These are phyloP conservation scores for Anisogramma anomala DNA, from an alignment of 2,329 filamentous ascomycete species.

Conservation along the genomic window DNA sequence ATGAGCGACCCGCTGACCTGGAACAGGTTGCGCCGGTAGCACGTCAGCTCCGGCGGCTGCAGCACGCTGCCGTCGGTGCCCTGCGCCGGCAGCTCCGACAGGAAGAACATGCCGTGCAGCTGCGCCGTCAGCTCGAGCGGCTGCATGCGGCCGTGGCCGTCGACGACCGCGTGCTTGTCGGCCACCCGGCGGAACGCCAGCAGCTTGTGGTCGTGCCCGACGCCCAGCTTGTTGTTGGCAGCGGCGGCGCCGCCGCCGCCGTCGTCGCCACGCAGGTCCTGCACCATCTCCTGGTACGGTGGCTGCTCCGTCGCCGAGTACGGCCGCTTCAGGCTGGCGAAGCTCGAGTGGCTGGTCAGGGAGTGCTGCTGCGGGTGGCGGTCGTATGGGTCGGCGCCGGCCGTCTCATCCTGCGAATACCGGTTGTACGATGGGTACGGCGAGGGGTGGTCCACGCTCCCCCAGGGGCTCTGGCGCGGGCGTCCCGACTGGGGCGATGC, in stretches of 20 bases:
- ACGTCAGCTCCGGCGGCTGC: constrained; percentile 77
- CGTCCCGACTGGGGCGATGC: constrained; percentile 37
- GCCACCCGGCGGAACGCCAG: constrained; percentile 45
- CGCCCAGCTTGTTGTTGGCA: constrained; percentile 43
- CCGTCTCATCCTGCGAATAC: constrained; percentile 40
- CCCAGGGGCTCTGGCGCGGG: constrained; percentile 30
- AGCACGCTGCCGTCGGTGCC: constrained; percentile 44
- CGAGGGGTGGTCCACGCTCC: constrained; percentile 33
- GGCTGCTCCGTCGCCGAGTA: constrained; percentile 45
- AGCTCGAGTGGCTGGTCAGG: constrained; percentile 39
- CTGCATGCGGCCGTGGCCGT: constrained; percentile 47
- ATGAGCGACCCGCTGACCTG: constrained; percentile 88
- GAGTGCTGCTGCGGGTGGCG: constrained; percentile 38
- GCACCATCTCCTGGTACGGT: constrained; percentile 49
- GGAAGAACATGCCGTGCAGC: constrained; percentile 80
- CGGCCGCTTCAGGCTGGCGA: constrained; percentile 44
- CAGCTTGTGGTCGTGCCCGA: constrained; percentile 50
- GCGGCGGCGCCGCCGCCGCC: constrained; percentile 33
- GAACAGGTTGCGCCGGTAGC: constrained; percentile 90
- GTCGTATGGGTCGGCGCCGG: constrained; percentile 35
- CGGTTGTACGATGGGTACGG: constrained; percentile 39
- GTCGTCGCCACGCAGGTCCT: constrained; percentile 47
- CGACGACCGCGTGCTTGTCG: constrained; percentile 49
- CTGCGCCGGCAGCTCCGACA: constrained; percentile 65
- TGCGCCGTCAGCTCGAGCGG: constrained; percentile 57